Base-by-base conservation (phyloP, 2,329 filamentous ascomycete genomes). In the Periconia macrospinosa region DNA sequence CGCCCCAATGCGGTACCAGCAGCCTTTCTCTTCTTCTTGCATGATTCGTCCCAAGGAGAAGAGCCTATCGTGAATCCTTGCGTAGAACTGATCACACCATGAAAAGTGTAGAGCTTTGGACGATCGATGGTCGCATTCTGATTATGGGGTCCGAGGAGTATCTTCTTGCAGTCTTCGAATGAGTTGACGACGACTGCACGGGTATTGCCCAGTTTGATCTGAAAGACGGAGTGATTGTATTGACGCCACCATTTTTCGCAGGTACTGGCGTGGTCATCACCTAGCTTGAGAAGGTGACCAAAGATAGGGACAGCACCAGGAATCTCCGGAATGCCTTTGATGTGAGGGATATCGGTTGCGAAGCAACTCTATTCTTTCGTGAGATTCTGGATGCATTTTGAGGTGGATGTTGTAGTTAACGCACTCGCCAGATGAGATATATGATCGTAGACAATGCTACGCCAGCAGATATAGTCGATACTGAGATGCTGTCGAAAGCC, bases 181-280 rank as follows among this genome's bases (percentile, higher is more conserved):
- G 78, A 81, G 62, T 81, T 83, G 42, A 83, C 73, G 0, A 83
- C 79, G 0, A 83, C 79, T 0, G 80, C 79, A 15, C 80, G 69
- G 0, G 76, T 82, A 57, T 83, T 83, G 11, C 81, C 80, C 1
- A 83, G 73, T 14, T 76, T 74, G 49, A 88, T 78, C 54, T 82
- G 80, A 60, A 80, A 82, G 45, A 80, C 75, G 1, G 78, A 78
- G 10, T 75, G 62, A 5, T 73, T 70, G 60, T 81, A 80, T 62
- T 79, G 66, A 15, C 73, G 72, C 78, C 78, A 80, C 78, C 78
- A 81, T 49, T 72, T 73, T 54, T 80, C 80, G 50, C 80, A 83
- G 1, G 76, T 70, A 9, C 76, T 79, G 18, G 81, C 81, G 66
- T 83, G 81, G 58, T 83, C 80, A 3, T 81, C 78, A 15, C 81